phyloP scores from a whole-genome alignment of 1,284 basidiomycete genomes.

The Exsudoporus floridanus region DNA sequence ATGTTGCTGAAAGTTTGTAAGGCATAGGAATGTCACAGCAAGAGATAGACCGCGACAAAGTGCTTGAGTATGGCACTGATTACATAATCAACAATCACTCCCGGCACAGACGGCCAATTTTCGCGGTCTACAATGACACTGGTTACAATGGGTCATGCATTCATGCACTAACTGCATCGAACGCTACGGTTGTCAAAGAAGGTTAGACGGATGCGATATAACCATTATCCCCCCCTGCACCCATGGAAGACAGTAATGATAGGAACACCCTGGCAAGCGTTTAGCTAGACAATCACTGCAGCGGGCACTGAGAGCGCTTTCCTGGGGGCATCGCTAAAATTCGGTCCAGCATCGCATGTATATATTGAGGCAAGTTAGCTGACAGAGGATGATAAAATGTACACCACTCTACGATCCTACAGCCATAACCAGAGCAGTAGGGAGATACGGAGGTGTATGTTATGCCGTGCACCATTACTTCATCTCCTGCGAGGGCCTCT shows the following conservation, averaged over 20 bases:
- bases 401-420: constrained; percentile 81
- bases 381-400: constrained; percentile 47
- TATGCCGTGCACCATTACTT: constrained; percentile 86
- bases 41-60: not conserved
- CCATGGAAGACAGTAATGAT: too few relatives aligned
- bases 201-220: not conserved
- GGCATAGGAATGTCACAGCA: constrained; percentile 50
- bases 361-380: not conserved
- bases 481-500: constrained; percentile 86
- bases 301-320: not conserved
- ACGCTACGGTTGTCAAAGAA: not conserved
- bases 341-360: not conserved
- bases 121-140: not conserved
- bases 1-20: constrained; percentile 81
- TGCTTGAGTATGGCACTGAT: not conserved
- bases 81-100: not conserved
- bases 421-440: constrained; percentile 54
- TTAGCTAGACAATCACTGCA: too few relatives aligned
- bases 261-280: too few relatives aligned
- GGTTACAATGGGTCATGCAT: not conserved
- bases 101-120: too few relatives aligned
- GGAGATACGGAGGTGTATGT: constrained; percentile 85
- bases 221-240: too few relatives aligned
- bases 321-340: too few relatives aligned
- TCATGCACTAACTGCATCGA: not conserved